Evolutionary conservation across 768 basidiomycete species (phyloP).

Genomic region (Calocybe cyanea): DNA sequence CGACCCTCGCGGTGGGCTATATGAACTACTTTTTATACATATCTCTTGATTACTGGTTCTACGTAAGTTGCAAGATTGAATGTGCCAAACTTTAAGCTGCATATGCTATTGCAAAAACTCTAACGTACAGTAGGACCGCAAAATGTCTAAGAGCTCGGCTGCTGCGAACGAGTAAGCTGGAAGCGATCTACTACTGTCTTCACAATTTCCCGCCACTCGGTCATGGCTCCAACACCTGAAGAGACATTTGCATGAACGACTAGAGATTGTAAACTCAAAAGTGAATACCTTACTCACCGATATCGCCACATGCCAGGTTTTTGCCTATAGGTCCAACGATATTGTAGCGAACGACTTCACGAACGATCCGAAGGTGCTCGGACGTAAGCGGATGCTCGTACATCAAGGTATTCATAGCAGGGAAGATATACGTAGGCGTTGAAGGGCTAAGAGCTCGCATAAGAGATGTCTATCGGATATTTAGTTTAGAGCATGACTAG

Average conservation of each 20-base stretch:
- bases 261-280: neutral
- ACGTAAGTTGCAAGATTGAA: too few species aligned
- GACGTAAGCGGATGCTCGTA: constrained; percentile 90
- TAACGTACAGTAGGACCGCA: too few species aligned
- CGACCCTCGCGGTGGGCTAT: constrained; percentile 13
- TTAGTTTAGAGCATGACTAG: neutral
- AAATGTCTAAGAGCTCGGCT: too few species aligned
- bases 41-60: too few species aligned
- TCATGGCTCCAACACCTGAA: constrained; percentile 90
- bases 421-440: constrained; percentile 88
- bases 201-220: constrained; percentile 91
- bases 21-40: neutral
- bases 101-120: too few species aligned
- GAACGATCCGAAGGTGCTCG: constrained; percentile 73
- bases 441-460: constrained; percentile 79
- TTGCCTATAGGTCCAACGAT: constrained; percentile 90
- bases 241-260: too few species aligned
- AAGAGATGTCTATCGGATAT: constrained; percentile 57
- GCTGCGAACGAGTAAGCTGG: constrained; percentile 17
- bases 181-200: constrained; percentile 62
- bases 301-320: constrained; percentile 84
- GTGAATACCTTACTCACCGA: constrained; percentile 50
- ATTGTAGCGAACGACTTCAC: constrained; percentile 73
- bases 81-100: too few species aligned
- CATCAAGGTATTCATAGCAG: constrained; percentile 99